Evolutionary conservation across 2,329 filamentous ascomycete genomes (phyloP).

Genomic region (Xylariomycetidae sp.): DNA sequence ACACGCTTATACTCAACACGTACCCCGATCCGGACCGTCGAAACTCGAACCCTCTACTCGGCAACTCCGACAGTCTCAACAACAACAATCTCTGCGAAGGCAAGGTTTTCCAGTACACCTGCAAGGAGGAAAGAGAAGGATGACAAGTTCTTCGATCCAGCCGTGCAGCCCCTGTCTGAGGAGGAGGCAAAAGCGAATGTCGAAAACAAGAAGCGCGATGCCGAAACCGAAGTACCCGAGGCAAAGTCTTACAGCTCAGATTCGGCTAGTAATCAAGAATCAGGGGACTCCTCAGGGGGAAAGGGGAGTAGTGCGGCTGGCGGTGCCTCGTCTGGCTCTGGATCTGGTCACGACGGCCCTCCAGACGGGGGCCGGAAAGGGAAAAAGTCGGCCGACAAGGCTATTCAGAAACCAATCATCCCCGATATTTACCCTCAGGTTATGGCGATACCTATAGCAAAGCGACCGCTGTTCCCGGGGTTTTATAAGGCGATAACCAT

Average conservation of each 20-base stretch:
- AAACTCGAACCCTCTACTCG: conserved; percentile 15
- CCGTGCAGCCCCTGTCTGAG: conserved; percentile 46
- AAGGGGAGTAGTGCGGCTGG: conserved; percentile 57
- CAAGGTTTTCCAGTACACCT: conserved; percentile 34
- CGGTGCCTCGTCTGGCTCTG: conserved; percentile 38
- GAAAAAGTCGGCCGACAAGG: conserved; percentile 67
- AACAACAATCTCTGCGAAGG: conserved; percentile 9
- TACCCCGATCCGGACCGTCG: conserved; percentile 11
- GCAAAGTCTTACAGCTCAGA: conserved; percentile 39
- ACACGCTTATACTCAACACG: conserved; percentile 22
- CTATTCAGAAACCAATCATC: conserved; percentile 80
- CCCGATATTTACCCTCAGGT: conserved; percentile 97
- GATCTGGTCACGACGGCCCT: conserved; percentile 51
- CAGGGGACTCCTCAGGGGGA: conserved; percentile 44
- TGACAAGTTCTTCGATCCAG: conserved; percentile 46
- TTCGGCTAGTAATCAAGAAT: conserved; percentile 36
- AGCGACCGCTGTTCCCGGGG: conserved; percentile 88
- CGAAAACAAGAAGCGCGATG: conserved; percentile 39
- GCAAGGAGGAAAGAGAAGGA: conserved; percentile 36
- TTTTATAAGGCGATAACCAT: conserved; percentile 99
- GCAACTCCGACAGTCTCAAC: conserved; percentile 10
- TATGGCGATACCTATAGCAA: conserved; percentile 92
- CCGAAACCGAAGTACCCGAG: conserved; percentile 44
- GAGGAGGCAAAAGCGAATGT: conserved; percentile 49
- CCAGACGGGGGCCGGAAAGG: conserved; percentile 67